Evolutionary conservation across 345 rosid genomes (phyloP), one percentile per base, ranked within the genome.

Genomic region (Punica granatum): DNA sequence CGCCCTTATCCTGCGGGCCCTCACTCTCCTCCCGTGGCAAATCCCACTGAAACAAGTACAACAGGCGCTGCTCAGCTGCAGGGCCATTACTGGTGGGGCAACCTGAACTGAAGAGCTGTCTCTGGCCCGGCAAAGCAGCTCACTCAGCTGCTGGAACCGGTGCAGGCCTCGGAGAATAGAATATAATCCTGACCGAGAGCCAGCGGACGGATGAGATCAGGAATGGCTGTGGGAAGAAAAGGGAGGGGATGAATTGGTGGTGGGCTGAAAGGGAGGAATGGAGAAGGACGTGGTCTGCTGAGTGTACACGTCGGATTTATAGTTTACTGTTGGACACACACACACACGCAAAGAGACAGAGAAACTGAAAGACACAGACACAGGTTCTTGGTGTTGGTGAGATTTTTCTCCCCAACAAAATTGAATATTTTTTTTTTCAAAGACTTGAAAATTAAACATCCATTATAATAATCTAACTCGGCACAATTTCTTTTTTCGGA

Each of bases 1-100:
- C 3, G 86, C 87, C 80, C 77, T 84, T 32, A 72, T 77, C 42
- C 70, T 75, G 30, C 39, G 68, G 1, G 63, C 60, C 60, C 70
- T 69, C 62, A 68, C 69, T 46, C 71, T 31, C 32, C 71, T 31
- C 32, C 41, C 65, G 46, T 48, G 41, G 5, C 68, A 19, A 31
- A 31, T 37, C 68, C 63, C 65, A 72, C 76, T 37, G 67, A 63
- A 34, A 42, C 34, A 26, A 21, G 75, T 67, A 69, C 54, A 75
- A 63, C 78, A 63, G 8, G 85, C 80, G 64, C 76, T 75, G 71
- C 77, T 51, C 31, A 86, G 69, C 19, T 78, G 81, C 74, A 79
- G 66, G 39, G 94, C 89, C 93, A 87, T 83, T 42, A 48, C 25
- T 25, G 28, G 51, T 48, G 31, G 23, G 2, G 14, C n/a, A n/a